Conservation (phyloP, 2,329 filamentous ascomycete genomes). For the Ascochyta lentis region DNA sequence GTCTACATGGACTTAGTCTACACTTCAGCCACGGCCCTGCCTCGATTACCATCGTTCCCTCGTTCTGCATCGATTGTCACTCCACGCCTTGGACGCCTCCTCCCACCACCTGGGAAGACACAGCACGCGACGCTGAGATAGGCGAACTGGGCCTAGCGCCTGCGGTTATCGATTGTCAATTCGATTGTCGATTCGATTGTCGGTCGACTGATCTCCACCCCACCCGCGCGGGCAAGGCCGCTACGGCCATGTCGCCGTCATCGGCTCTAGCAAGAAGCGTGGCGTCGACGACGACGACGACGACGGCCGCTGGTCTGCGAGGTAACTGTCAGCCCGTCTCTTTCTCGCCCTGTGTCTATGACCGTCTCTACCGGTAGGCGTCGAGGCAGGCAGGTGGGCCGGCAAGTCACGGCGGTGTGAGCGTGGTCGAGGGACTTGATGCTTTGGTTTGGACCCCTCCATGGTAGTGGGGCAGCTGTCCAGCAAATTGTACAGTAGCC, state of each 20-base stretch:
- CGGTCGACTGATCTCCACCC: neutral
- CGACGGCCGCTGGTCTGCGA: neutral
- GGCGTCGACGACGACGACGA: neutral
- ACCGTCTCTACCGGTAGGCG: neutral
- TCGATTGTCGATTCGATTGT: neutral
- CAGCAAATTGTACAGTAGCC: neutral
- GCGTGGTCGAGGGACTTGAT: neutral
- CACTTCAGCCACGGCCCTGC: neutral
- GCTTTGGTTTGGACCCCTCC: constrained; percentile 9
- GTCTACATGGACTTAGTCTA: neutral
- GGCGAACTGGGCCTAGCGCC: constrained; percentile 1
- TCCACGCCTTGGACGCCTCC: too few relatives aligned
- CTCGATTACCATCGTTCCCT: neutral
- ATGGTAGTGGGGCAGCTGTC: constrained; percentile 6
- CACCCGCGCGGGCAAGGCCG: neutral
- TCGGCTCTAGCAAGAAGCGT: constrained; percentile 28
- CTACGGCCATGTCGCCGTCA: constrained; percentile 41
- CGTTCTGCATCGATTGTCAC: too few relatives aligned
- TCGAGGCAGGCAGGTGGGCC: neutral
- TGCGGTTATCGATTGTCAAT: neutral
- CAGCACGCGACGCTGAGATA: neutral
- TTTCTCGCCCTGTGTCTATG: neutral
- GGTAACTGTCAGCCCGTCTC: neutral
- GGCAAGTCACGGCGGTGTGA: constrained; percentile 1
- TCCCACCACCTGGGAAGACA: too few relatives aligned